Percentiles rank a stretch among this genome's conserved stretches.
These are phyloP conservation scores for Bertia moriformis DNA, from an alignment of 2,329 filamentous ascomycete genomes.

Conservation along the genomic window DNA sequence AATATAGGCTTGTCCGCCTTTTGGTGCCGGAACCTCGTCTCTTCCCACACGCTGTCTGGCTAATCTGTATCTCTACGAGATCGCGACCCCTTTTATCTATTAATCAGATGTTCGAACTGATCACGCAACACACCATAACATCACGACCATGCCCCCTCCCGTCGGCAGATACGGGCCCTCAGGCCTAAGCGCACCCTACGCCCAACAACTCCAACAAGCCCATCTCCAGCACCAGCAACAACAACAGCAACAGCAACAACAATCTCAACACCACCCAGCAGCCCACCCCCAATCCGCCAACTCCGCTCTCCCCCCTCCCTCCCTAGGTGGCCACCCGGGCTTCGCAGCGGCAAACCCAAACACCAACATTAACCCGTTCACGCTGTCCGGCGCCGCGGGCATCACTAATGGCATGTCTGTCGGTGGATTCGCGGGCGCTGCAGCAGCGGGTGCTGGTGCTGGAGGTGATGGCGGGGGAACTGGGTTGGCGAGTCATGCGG, in stretches of 20 bases:
- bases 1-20: no score
- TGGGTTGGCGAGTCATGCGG: constrained; percentile 51
- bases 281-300: constrained; percentile 25
- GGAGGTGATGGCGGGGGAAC: constrained; percentile 32
- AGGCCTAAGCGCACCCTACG: background rate
- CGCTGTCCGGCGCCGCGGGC: constrained; percentile 28
- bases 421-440: constrained; percentile 25
- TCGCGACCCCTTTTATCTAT: no score
- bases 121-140: no score
- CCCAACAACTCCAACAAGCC: no score
- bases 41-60: no score
- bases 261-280: constrained; percentile 23
- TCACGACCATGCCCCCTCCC: background rate
- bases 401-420: constrained; percentile 19
- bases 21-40: no score
- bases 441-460: no score
- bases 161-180: background rate
- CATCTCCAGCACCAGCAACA: constrained; percentile 28
- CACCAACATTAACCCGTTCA: constrained; percentile 36
- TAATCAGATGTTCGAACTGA: no score
- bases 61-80: no score
- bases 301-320: constrained; percentile 33
- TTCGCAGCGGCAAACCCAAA: constrained; percentile 36
- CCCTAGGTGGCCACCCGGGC: constrained; percentile 35
- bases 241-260: constrained; percentile 26